Conservation (phyloP, 768 basidiomycete species). For the Punctularia strigosozonata region DNA sequence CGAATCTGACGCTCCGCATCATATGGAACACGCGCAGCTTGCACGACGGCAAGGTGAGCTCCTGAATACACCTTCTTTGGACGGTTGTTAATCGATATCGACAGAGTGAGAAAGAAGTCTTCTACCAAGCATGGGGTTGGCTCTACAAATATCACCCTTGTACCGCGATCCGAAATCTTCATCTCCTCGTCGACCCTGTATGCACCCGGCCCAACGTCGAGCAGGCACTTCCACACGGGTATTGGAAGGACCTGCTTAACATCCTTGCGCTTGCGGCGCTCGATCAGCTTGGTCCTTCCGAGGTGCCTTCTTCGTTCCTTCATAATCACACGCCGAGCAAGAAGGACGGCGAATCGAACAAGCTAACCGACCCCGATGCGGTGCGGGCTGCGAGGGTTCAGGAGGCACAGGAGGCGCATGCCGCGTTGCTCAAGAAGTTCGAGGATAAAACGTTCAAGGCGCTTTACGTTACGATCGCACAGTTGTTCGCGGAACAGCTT, state of each 20-base stretch:
- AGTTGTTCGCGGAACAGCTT: slow-evolving; percentile 45
- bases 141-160: slow-evolving; percentile 57
- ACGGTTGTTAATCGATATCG: too few species aligned
- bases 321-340: not conserved
- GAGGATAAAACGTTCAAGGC: slow-evolving; percentile 41
- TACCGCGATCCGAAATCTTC: slow-evolving; percentile 55
- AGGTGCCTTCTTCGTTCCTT: not conserved
- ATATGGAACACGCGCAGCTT: slow-evolving; percentile 64
- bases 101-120: slow-evolving; percentile 43
- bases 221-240: slow-evolving; percentile 37
- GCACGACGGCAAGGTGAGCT: slow-evolving; percentile 61
- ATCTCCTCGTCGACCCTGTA: slow-evolving; percentile 37
- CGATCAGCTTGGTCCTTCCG: slow-evolving; percentile 27
- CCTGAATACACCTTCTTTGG: too few species aligned
- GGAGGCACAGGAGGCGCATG: slow-evolving; percentile 16
- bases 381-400: slow-evolving; percentile 12
- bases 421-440: slow-evolving; percentile 29
- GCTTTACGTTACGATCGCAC: slow-evolving; percentile 49
- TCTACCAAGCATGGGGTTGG: slow-evolving; percentile 58
- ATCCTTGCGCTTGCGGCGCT: slow-evolving; percentile 49
- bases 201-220: slow-evolving; percentile 22
- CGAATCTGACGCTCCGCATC: slow-evolving; percentile 43
- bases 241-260: slow-evolving; percentile 68
- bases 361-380: slow-evolving; percentile 9
- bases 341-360: not conserved